phyloP scores from a whole-genome alignment of 1,284 basidiomycete genomes.

The Ganoderma leucocontextum region DNA sequence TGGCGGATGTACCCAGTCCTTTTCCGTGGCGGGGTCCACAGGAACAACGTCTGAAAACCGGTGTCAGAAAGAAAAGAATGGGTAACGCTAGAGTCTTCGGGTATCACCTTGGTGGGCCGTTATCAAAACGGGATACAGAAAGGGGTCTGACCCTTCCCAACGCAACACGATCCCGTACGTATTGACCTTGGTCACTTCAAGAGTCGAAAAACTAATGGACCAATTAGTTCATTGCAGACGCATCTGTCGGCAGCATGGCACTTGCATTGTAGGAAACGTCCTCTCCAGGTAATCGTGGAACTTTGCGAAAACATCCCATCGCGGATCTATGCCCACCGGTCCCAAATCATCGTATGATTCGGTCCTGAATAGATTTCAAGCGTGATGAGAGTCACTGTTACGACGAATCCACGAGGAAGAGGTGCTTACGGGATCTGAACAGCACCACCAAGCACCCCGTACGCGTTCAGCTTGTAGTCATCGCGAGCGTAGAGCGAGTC shows the following conservation, averaged over 20 bases:
- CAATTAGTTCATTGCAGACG: background rate
- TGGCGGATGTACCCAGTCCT: conserved; percentile 54
- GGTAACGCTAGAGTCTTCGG: background rate
- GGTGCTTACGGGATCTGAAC: conserved; percentile 35
- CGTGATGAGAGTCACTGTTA: background rate
- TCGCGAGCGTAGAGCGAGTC: conserved; percentile 17
- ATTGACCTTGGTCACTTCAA: conserved; percentile 66
- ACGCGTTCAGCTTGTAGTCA: conserved; percentile 27
- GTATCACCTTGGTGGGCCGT: conserved; percentile 68
- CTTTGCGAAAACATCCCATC: conserved; percentile 50
- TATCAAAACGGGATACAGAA: conserved; percentile 69
- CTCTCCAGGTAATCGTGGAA: conserved; percentile 50
- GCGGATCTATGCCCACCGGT: conserved; percentile 48
- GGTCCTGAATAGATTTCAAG: conserved; percentile 30
- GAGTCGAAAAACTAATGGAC: conserved; percentile 52
- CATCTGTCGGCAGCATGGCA: conserved; percentile 22
- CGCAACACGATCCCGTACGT: conserved; percentile 71
- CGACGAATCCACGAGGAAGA: background rate
- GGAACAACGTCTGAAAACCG: conserved; percentile 60
- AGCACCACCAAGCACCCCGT: conserved; percentile 31
- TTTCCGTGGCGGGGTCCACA: conserved; percentile 58
- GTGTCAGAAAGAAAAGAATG: conserved; percentile 7
- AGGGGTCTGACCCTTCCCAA: conserved; percentile 62
- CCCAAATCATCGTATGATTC: conserved; percentile 40
- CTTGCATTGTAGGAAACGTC: conserved; percentile 51